Percentiles rank a stretch among this genome's conserved stretches.
phyloP scores from a whole-genome alignment of 805 yeast genomes.

The Wilhelminamyces savonicus region DNA sequence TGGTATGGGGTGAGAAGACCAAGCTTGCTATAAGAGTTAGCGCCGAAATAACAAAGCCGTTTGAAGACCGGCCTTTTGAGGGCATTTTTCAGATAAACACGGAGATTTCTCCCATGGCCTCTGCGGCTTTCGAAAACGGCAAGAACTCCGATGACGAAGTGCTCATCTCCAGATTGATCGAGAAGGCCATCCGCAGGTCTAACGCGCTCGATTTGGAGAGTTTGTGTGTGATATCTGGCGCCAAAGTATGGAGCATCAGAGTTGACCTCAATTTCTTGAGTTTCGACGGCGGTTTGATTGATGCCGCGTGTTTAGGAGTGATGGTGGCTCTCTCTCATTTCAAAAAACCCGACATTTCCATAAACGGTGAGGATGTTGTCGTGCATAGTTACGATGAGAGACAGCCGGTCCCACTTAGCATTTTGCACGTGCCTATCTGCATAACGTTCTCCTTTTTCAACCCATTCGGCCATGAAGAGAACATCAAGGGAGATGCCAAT shows the following conservation, averaged over 20 bases:
- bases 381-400: slow-evolving; percentile 72
- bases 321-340: slow-evolving; percentile 81
- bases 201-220: slow-evolving; percentile 89
- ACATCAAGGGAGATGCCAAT: slow-evolving; percentile 60
- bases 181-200: slow-evolving; percentile 85
- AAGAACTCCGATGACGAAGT: slow-evolving; percentile 75
- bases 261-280: slow-evolving; percentile 87
- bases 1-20: slow-evolving; percentile 73
- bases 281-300: slow-evolving; percentile 90
- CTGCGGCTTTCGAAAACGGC: slow-evolving; percentile 73
- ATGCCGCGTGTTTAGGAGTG: slow-evolving; percentile 85
- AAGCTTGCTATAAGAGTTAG: slow-evolving; percentile 63
- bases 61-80: slow-evolving; percentile 89
- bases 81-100: slow-evolving; percentile 81
- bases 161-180: slow-evolving; percentile 73
- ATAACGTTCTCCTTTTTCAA: slow-evolving; percentile 84
- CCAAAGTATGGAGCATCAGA: slow-evolving; percentile 83
- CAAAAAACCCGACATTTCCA: slow-evolving; percentile 75
- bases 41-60: slow-evolving; percentile 72
- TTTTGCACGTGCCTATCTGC: slow-evolving; percentile 86
- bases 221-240: slow-evolving; percentile 85
- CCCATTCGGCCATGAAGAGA: slow-evolving; percentile 56
- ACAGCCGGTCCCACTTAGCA: slow-evolving; percentile 79
- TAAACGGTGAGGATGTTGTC: slow-evolving; percentile 57
- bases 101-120: slow-evolving; percentile 87